A percentile compares a stretch with the other conserved stretches of the same genome.
phyloP scores from a whole-genome alignment of 75 land plant species.

The Sequoiadendron giganteum region DNA sequence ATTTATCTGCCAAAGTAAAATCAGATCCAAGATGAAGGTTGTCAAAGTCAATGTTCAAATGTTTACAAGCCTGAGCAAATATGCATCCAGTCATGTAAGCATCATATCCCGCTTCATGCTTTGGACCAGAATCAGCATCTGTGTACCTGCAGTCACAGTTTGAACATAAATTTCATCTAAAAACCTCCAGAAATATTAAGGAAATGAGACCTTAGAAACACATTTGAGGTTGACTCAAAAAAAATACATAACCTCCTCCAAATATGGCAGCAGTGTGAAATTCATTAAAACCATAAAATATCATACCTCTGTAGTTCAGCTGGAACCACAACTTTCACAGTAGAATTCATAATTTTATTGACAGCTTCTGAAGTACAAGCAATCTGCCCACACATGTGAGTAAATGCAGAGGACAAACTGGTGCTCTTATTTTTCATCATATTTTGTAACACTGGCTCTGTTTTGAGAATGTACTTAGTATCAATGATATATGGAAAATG shows the following conservation, averaged over 20 bases:
- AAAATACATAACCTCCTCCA: background rate
- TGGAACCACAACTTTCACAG: conserved; percentile 50
- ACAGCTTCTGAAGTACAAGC: conserved; percentile 18
- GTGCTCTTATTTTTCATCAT: conserved; percentile 60
- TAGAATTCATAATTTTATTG: background rate
- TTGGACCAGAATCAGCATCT: conserved; percentile 60
- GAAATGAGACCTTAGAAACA: background rate
- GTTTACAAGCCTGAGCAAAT: conserved; percentile 79
- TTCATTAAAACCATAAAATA: background rate
- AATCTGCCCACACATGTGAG: conserved; percentile 48
- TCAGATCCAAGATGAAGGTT: conserved; percentile 11
- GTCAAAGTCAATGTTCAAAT: conserved; percentile 56
- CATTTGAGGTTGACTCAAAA: background rate
- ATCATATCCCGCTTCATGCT: conserved; percentile 98
- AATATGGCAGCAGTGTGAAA: background rate
- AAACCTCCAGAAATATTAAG: background rate
- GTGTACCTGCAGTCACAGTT: conserved; percentile 36
- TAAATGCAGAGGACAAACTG: conserved; percentile 68
- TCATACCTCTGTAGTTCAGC: conserved; percentile 51
- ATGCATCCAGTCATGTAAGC: conserved; percentile 97
- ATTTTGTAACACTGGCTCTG: conserved; percentile 30
- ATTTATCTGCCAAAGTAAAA: conserved; percentile 29
- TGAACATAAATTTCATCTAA: background rate
- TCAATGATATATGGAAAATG: conserved; percentile 78
- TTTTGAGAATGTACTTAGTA: conserved; percentile 75